Percentiles rank a stretch among this genome's conserved stretches.
phyloP scores from a whole-genome alignment of 2,329 filamentous ascomycete species.

The Alternaria brassicicola region DNA sequence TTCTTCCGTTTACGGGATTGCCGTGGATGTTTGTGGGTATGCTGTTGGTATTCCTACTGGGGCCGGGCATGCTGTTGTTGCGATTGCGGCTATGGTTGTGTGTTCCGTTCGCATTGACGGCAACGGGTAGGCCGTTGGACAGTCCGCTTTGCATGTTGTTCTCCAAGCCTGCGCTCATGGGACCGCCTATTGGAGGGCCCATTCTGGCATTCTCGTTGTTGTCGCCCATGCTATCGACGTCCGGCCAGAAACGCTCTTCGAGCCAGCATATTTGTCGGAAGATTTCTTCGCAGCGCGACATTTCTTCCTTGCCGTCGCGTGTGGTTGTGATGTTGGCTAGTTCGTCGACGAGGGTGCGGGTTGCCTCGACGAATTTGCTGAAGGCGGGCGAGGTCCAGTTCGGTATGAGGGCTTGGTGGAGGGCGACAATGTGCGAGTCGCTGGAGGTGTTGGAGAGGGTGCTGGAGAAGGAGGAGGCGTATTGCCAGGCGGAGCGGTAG shows the following conservation, averaged over 20 bases:
- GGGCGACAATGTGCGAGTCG: conserved; percentile 55
- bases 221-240: conserved; percentile 58
- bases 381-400: conserved; percentile 60
- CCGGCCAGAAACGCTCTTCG: conserved; percentile 57
- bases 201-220: conserved; percentile 47
- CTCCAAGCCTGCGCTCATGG: conserved; percentile 29
- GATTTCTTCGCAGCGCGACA: conserved; percentile 54
- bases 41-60: conserved; percentile 11
- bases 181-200: conserved; percentile 17
- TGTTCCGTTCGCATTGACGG: conserved; percentile 15
- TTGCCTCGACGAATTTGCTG: conserved; percentile 57
- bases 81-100: conserved; percentile 11
- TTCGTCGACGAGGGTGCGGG: conserved; percentile 56
- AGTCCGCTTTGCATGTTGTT: conserved; percentile 29
- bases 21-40: conserved; percentile 12
- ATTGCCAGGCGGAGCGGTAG: conserved; percentile 57
- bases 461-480: conserved; percentile 53
- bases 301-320: conserved; percentile 56
- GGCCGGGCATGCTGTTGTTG: conserved; percentile 10
- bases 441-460: conserved; percentile 46
- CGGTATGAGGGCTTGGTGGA: conserved; percentile 58
- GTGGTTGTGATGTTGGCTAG: conserved; percentile 56
- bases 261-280: conserved; percentile 57
- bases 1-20: conserved; percentile 5
- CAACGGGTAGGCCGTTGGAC: conserved; percentile 2